Base-by-base conservation (phyloP, 1,139 yeast genomes). In the Saccharomyces uvarum region DNA sequence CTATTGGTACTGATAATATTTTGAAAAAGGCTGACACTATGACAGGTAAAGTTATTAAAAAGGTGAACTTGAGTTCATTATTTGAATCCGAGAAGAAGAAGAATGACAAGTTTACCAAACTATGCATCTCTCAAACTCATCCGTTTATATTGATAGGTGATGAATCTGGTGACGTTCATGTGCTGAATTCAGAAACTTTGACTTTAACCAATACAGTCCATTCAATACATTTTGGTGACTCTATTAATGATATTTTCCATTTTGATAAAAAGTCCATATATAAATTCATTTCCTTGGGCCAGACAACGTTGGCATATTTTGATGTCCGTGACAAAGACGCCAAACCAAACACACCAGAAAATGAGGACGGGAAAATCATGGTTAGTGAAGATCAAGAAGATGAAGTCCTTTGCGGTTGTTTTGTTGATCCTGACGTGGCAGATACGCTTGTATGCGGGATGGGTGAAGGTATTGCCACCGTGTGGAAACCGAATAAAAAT, bases 371-470 rank as follows among this genome's bases (percentile, higher is more conserved):
- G 19, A 73, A 72, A 13, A 69, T 83, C 0, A 65, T 82, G 3
- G 74, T 80, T 1, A 83, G 82, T 38, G 98, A 90, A 61, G 93
- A 90, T 65, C 99, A 93, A 72, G 97, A 88, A 61, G 98, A 93
- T 65, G 99, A 93, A 68, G 74, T 93, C 32, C 72, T 91, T 51
- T 78, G 93, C 51, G 86, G 90, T 68, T 76, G 88, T 51, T 84
- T 80, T 71, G 79, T 85, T 0, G 87, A 84, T 59, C 82, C 79
- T n/a, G 75, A 77, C 26, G 79, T 78, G 42, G 84, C 81, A 56
- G 89, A 84, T 48, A 83, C 83, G 2, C 75, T 84, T 21, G 87
- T 86, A 0, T 83, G 91, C 63, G 91, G 90, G 51, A 91, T 90
- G 83, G 91, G 96, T 2, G 95, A 87, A 67, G 98, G 98, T 2